These are phyloP conservation scores for Penicillium sclerotiorum DNA, from an alignment of 2,329 filamentous ascomycete species.

Conservation along the genomic window DNA sequence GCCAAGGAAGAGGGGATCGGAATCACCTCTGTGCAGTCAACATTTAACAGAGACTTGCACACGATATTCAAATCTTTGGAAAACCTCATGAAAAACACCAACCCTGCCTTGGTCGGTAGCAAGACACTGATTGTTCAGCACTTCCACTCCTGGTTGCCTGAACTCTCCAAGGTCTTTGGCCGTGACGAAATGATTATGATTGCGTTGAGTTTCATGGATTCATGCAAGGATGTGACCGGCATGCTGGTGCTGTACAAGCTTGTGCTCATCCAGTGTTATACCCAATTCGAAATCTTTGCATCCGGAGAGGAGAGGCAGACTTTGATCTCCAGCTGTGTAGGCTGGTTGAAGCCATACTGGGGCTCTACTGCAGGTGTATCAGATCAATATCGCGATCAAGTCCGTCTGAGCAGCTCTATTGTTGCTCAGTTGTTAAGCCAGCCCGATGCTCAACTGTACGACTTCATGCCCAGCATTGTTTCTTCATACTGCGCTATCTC, in stretches of 20 bases:
- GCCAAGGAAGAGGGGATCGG: conserved; percentile 87
- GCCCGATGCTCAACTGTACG: conserved; percentile 77
- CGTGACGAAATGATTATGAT: conserved; percentile 87
- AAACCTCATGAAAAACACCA: conserved; percentile 84
- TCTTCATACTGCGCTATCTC: conserved; percentile 83
- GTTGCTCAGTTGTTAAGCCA: conserved; percentile 81
- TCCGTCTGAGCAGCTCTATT: conserved; percentile 90
- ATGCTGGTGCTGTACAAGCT: conserved; percentile 92
- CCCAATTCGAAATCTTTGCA: conserved; percentile 77
- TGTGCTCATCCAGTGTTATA: conserved; percentile 89
- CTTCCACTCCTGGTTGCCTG: conserved; percentile 96
- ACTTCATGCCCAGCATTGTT: conserved; percentile 87
- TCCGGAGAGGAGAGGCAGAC: conserved; percentile 73
- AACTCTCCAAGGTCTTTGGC: conserved; percentile 74
- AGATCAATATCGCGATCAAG: conserved; percentile 88
- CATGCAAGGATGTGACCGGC: conserved; percentile 82
- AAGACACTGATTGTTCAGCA: conserved; percentile 95
- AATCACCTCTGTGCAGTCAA: conserved; percentile 70
- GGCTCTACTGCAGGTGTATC: conserved; percentile 72
- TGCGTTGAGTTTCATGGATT: conserved; percentile 90
- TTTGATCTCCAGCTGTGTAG: conserved; percentile 77
- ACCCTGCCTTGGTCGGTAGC: conserved; percentile 84
- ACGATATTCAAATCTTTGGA: conserved; percentile 90
- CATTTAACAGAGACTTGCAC: conserved; percentile 81
- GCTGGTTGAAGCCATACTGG: conserved; percentile 95